Percentiles rank a stretch among this genome's conserved stretches.
Evolutionary conservation across 176 grass and related monocot genomes (phyloP).

Genomic region (Eragrostis curvula): DNA sequence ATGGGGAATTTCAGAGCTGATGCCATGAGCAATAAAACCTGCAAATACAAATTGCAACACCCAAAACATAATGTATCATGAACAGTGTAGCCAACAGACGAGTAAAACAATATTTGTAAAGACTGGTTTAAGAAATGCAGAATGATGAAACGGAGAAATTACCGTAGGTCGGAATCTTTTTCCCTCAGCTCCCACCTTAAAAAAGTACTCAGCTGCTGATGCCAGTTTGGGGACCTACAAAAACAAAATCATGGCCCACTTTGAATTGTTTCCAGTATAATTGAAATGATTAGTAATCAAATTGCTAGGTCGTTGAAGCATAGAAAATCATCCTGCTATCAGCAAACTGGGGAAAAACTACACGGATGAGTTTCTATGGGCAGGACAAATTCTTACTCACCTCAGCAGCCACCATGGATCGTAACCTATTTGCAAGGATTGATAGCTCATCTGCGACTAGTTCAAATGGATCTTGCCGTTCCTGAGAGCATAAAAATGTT

Average conservation of each 20-base stretch:
- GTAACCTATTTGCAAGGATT: constrained; percentile 78
- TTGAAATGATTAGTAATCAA: constrained; percentile 11
- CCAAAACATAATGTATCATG: not conserved
- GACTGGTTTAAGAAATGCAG: not conserved
- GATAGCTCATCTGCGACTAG: constrained; percentile 89
- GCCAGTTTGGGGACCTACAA: constrained; percentile 93
- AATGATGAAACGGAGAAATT: constrained; percentile 25
- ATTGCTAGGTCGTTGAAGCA: constrained; percentile 22
- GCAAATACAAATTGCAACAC: constrained; percentile 30
- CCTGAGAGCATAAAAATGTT: constrained; percentile 36
- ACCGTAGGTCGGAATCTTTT: constrained; percentile 98
- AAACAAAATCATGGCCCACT: not conserved
- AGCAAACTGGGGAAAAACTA: constrained; percentile 4
- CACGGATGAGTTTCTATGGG: not conserved
- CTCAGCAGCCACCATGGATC: constrained; percentile 89
- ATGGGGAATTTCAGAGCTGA: constrained; percentile 87
- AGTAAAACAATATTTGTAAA: not conserved
- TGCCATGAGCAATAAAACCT: constrained; percentile 96
- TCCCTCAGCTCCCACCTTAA: constrained; percentile 84
- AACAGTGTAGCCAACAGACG: not conserved
- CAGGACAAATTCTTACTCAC: constrained; percentile 37
- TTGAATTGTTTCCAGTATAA: not conserved
- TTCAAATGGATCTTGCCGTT: constrained; percentile 76
- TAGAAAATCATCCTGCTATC: constrained; percentile 7
- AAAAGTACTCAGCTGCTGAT: constrained; percentile 96